Percentiles rank a stretch among this genome's conserved stretches.
Conservation (phyloP, 2,329 filamentous ascomycete genomes). For the Fusarium newnesense region DNA sequence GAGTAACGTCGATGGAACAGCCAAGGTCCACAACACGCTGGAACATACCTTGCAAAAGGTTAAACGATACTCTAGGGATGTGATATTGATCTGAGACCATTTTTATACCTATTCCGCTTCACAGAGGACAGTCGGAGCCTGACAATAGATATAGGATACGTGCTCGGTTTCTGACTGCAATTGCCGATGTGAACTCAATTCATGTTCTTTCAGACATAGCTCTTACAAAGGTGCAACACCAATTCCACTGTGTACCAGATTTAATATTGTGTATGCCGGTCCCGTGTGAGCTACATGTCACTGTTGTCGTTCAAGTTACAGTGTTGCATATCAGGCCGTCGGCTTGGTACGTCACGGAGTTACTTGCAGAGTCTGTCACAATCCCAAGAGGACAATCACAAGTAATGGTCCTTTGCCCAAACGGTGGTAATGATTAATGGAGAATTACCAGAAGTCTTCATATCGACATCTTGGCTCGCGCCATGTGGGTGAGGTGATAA, state of each 20-base stretch:
- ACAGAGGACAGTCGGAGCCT: too few relatives aligned
- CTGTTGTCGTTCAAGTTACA: background rate
- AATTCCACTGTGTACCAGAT: background rate
- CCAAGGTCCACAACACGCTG: rapidly evolving
- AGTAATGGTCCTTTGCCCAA: rapidly evolving
- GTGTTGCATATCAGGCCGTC: background rate
- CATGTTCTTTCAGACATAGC: background rate
- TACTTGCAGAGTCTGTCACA: background rate
- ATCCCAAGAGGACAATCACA: background rate
- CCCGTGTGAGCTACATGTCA: background rate
- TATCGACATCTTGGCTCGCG: background rate
- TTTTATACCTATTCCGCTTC: background rate
- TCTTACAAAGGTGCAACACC: background rate
- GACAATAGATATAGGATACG: background rate
- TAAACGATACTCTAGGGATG: rapidly evolving
- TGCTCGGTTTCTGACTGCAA: background rate
- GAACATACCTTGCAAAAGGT: background rate
- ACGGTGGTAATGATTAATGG: rapidly evolving
- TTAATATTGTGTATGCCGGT: too few relatives aligned
- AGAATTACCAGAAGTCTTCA: too few relatives aligned
- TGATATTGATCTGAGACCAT: too few relatives aligned
- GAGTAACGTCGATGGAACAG: background rate
- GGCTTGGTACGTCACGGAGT: background rate
- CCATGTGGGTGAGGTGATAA: background rate
- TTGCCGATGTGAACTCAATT: background rate